Conservation (phyloP, 495 filamentous ascomycete genomes). For the Tuber umbilicatum region DNA sequence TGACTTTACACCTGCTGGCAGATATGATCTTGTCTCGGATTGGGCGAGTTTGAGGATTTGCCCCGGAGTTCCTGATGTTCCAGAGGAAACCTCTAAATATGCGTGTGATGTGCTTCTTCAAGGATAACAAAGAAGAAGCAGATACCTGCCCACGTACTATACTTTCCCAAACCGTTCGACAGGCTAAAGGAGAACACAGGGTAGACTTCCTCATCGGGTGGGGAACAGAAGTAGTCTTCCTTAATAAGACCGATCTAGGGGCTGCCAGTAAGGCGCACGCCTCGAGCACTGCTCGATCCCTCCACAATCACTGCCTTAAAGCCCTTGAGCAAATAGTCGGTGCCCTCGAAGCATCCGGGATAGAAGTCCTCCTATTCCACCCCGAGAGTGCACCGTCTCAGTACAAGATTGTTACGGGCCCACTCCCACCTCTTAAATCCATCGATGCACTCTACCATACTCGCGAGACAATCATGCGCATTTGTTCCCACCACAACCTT, state of each 20-base stretch:
- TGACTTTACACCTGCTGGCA: conserved; percentile 48
- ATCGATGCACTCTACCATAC: conserved; percentile 68
- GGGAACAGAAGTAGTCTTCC: conserved; percentile 75
- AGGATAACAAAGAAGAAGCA: conserved; percentile 46
- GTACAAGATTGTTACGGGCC: conserved; percentile 71
- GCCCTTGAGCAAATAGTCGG: conserved; percentile 59
- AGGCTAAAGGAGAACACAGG: conserved; percentile 43
- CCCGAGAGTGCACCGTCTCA: conserved; percentile 68
- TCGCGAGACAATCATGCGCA: conserved; percentile 58
- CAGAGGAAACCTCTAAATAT: conserved; percentile 33
- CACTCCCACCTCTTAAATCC: conserved; percentile 58
- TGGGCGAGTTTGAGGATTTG: conserved; percentile 55
- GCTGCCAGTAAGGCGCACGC: conserved; percentile 50
- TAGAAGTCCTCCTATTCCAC: conserved; percentile 69
- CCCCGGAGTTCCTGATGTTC: conserved; percentile 43
- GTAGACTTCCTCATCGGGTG: conserved; percentile 63
- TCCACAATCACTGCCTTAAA: conserved; percentile 53
- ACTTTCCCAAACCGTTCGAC: conserved; percentile 51
- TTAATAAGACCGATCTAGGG: conserved; percentile 44
- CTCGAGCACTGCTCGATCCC: conserved; percentile 55
- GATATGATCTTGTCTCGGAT: conserved; percentile 57
- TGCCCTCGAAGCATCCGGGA: conserved; percentile 54
- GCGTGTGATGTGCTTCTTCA: conserved; percentile 58
- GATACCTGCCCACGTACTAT: conserved; percentile 57
- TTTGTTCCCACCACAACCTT: conserved; percentile 55